Conservation (phyloP, 352 stramenopile genomes). For the Peronosclerospora sorghi region DNA sequence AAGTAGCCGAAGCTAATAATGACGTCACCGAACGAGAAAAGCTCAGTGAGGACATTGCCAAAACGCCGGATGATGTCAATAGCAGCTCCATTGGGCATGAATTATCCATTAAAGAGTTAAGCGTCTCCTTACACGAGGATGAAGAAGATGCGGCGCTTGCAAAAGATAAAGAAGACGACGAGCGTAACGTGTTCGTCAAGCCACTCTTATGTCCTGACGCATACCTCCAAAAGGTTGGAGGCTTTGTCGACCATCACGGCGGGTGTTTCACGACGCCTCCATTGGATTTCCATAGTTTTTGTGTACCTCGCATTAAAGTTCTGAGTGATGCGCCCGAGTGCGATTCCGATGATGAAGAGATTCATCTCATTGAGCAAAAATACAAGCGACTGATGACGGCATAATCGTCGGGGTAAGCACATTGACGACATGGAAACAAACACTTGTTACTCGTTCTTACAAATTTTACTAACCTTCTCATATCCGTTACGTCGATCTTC, state of each 20-base stretch:
- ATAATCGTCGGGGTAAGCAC: conserved; percentile 8
- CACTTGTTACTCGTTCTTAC: not conserved
- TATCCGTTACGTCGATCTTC: no score
- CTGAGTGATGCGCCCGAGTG: conserved; percentile 17
- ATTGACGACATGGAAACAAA: conserved; percentile 5
- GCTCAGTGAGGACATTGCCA: not conserved
- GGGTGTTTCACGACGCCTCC: conserved; percentile 39
- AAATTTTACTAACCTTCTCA: no score
- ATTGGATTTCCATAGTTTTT: conserved; percentile 56
- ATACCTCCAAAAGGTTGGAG: conserved; percentile 34
- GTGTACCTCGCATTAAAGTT: conserved; percentile 71
- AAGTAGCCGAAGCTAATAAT: conserved; percentile 1
- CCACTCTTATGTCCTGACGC: conserved; percentile 31
- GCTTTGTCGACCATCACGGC: conserved; percentile 35
- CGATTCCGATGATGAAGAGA: conserved; percentile 72
- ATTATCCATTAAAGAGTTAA: conserved; percentile 13
- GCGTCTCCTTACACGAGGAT: conserved; percentile 1
- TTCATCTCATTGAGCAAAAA: conserved; percentile 66
- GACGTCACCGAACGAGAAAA: not conserved
- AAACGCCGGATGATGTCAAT: conserved; percentile 1
- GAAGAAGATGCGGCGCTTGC: not conserved
- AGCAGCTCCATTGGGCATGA: conserved; percentile 1
- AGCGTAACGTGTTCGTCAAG: conserved; percentile 14
- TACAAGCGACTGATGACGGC: conserved; percentile 40
- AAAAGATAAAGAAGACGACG: conserved; percentile 6